Evolutionary conservation across 768 basidiomycete genomes (phyloP), one percentile per base, ranked within the genome.

Genomic region (Tulasnella sp.): DNA sequence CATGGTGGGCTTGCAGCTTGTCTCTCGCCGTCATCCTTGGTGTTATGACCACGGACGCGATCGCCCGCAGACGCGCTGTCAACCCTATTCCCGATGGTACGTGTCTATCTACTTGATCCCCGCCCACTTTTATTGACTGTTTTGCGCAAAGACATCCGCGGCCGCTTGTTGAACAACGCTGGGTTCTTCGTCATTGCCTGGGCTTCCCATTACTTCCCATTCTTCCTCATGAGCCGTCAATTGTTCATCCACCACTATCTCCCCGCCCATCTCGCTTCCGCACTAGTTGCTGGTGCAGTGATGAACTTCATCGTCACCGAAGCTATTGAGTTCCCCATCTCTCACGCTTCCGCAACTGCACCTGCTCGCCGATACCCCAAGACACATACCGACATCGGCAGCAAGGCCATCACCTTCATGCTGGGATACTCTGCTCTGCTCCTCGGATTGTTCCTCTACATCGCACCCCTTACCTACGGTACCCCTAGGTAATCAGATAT

Each of bases 221-320:
- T 98, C 86, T 99, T 93, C 89, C 84, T 98, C 34, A 96, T 99
- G 94, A 90, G 86, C 78, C 91, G 97, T 42, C 97, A 99, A 78
- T 85, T 95, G 52, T 99, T 99, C 85, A 83, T 99, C 32, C 97
- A 99, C 79, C 95, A 97, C 80, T 99, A 99, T 80, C 89, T 99
- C 3, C 96, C 96, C 16, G 96, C 96, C 0, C 97, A 99, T 79
- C 85, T 99, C 47, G 90, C 92, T 14, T 95, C 94, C 16, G 90
- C 94, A 14, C 84, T 98, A 72, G 88, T 98, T 72, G 94, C 96
- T 44, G 97, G 97, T 52, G 86, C 94, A 5, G 90, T 97, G 19
- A 83, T 98, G 76, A 92, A 91, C 82, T 98, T 95, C 78, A 84
- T 96, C 72, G 80, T 95, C 66, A 91, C 91, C 40, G 95, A 97